Evolutionary conservation across 495 filamentous ascomycete species (phyloP).

Genomic region (Hamigera avellanea): DNA sequence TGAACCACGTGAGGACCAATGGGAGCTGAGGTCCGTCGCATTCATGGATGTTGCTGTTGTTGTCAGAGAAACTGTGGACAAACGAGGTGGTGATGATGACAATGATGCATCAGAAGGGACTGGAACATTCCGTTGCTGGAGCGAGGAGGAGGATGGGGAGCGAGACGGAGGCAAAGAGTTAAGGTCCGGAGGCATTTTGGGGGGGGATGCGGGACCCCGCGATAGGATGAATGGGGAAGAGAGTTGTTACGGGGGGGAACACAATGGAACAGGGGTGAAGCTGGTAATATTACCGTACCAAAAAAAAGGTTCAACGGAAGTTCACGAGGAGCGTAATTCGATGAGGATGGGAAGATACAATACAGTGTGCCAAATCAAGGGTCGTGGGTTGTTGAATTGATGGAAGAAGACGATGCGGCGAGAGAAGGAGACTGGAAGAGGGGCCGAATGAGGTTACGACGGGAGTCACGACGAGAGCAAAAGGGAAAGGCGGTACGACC

Average conservation of each 20-base stretch:
- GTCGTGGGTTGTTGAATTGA: no score
- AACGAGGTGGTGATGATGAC: slow-evolving; percentile 14
- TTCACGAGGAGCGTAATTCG: no score
- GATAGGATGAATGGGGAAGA: no score
- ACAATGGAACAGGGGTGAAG: no score
- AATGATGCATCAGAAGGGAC: slow-evolving; percentile 7
- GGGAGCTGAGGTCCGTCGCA: slow-evolving; percentile 26
- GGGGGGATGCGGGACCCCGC: no score
- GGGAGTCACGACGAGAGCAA: no score
- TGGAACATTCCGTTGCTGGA: slow-evolving; percentile 19
- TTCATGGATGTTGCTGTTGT: slow-evolving; percentile 16
- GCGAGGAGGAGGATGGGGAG: slow-evolving; percentile 32
- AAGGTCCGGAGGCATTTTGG: slow-evolving; percentile 54
- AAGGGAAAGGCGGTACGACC: no score
- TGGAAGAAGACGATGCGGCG: no score
- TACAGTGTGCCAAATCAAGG: no score
- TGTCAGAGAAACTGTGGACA: neutral
- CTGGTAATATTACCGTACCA: no score
- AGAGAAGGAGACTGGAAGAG: neutral
- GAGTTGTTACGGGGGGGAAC: neutral
- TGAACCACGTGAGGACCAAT: slow-evolving; percentile 39
- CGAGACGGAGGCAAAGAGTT: slow-evolving; percentile 63
- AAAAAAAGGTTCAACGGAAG: no score
- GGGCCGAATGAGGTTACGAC: neutral
- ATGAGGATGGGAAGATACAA: no score